A percentile compares a stretch with the other conserved stretches of the same genome.
These are phyloP conservation scores for Penicillium bialowiezense DNA, from an alignment of 495 filamentous ascomycete genomes.

Conservation along the genomic window DNA sequence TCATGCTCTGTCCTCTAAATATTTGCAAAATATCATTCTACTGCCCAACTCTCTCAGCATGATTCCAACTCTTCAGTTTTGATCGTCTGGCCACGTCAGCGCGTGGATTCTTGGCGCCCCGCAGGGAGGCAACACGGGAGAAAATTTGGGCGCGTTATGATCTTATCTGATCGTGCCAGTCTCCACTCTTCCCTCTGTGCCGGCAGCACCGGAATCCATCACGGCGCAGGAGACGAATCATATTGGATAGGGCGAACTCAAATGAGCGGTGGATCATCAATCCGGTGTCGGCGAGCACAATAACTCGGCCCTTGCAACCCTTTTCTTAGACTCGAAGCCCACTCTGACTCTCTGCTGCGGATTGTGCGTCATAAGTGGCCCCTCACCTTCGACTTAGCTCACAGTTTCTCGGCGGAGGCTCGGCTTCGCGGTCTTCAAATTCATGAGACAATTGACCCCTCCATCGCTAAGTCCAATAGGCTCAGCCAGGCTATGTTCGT, in stretches of 20 bases:
- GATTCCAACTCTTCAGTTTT: background rate
- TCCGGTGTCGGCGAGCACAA: constrained; percentile 11
- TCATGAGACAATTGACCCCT: background rate
- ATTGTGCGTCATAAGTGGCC: background rate
- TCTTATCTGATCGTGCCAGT: constrained; percentile 31
- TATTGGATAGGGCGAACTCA: background rate
- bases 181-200: constrained; percentile 15
- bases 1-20: background rate
- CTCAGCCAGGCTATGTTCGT: no score
- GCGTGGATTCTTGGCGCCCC: constrained; percentile 8
- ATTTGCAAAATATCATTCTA: background rate
- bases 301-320: background rate
- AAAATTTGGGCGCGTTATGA: constrained; percentile 13
- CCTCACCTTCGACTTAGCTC: background rate
- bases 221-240: constrained; percentile 13
- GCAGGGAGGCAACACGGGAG: constrained; percentile 5
- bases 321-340: no score
- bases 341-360: no score
- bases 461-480: background rate
- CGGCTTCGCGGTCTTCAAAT: background rate
- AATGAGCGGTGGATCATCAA: constrained; percentile 8
- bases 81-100: constrained; percentile 4
- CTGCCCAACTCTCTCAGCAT: background rate
- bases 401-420: background rate
- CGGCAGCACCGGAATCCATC: constrained; percentile 5